Percentiles rank a stretch among this genome's conserved stretches.
Evolutionary conservation across 23 red algal genomes (phyloP).

Genomic region (Agarophyton chilense): DNA sequence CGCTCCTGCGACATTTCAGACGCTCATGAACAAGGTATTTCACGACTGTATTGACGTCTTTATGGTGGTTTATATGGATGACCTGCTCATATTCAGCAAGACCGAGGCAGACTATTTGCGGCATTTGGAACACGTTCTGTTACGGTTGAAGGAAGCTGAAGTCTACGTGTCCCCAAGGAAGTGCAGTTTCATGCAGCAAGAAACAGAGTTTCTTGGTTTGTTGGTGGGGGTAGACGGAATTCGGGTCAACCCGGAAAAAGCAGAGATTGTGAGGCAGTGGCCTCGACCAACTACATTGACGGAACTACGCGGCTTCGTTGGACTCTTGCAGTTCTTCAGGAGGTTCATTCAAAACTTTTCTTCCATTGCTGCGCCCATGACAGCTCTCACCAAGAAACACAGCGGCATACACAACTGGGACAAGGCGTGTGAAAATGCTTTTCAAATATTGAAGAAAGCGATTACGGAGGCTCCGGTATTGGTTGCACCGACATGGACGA

Average conservation of each 20-base stretch:
- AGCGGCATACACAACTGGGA: neutral
- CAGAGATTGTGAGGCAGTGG: slow-evolving; percentile 11
- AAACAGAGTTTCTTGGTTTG: slow-evolving; percentile 20
- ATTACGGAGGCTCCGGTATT: slow-evolving; percentile 17
- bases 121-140: neutral
- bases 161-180: slow-evolving; percentile 27
- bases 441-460: slow-evolving; percentile 3
- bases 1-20: neutral
- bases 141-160: neutral
- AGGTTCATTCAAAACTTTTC: slow-evolving; percentile 33
- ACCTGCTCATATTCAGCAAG: slow-evolving; percentile 44
- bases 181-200: neutral
- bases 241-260: neutral
- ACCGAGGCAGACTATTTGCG: neutral
- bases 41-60: slow-evolving; percentile 16
- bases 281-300: slow-evolving; percentile 5
- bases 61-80: neutral
- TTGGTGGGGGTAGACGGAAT: neutral
- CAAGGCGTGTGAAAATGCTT: neutral
- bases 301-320: slow-evolving; percentile 13
- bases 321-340: slow-evolving; percentile 28
- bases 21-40: neutral
- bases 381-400: slow-evolving; percentile 39
- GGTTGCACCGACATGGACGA: slow-evolving; percentile 1
- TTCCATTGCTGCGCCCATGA: neutral